Conservation (phyloP, 169 alveolate genomes). For the Plasmodium chabaudi region DNA sequence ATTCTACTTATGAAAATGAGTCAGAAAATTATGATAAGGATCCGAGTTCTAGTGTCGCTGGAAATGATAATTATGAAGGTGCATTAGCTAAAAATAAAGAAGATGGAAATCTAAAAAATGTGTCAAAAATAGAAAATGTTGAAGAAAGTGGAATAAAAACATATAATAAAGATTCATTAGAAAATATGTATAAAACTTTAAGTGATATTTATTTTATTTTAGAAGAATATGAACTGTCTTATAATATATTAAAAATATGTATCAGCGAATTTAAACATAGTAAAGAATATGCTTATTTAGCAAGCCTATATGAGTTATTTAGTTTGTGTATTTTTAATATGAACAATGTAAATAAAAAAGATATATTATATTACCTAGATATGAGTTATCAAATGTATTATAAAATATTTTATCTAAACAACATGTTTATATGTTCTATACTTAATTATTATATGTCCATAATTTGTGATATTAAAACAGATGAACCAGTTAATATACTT, state of each 20-base stretch:
- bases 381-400: constrained; percentile 52
- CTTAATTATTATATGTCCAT: constrained; percentile 48
- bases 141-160: background rate
- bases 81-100: background rate
- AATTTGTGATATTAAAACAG: constrained; percentile 24
- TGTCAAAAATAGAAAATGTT: background rate
- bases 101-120: background rate
- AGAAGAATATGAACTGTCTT: constrained; percentile 34
- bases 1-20: background rate
- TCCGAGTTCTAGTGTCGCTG: background rate
- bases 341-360: constrained; percentile 43
- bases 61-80: background rate
- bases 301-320: constrained; percentile 25
- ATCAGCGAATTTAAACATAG: constrained; percentile 63
- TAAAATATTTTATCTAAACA: constrained; percentile 21
- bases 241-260: constrained; percentile 37
- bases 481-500: constrained; percentile 19
- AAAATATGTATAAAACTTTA: constrained; percentile 42
- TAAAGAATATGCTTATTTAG: constrained; percentile 34
- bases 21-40: background rate
- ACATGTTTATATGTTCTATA: constrained; percentile 57
- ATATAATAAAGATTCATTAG: constrained; percentile 29
- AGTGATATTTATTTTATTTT: constrained; percentile 49
- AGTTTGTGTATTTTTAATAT: constrained; percentile 48
- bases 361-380: constrained; percentile 44